Evolutionary conservation across 257 asterid genomes (phyloP).

Genomic region (Henckelia pumila): DNA sequence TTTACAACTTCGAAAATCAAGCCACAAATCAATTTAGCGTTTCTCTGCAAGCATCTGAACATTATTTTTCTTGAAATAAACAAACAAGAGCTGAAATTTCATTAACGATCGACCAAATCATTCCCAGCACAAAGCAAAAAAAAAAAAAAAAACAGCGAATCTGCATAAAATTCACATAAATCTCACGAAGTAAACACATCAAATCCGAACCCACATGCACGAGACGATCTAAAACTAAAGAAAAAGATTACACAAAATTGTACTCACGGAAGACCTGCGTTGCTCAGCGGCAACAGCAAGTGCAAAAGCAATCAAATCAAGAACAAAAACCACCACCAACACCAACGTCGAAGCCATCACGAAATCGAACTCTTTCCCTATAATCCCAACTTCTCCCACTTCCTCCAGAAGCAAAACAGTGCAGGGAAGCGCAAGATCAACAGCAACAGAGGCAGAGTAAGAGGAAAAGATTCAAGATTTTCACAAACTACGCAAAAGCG

Average conservation of each 20-base stretch:
- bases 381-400: not conserved
- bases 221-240: not conserved
- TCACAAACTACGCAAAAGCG: too few relatives aligned
- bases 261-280: conserved; percentile 48
- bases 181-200: not conserved
- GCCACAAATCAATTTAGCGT: too few relatives aligned
- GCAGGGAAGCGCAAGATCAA: not conserved
- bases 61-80: too few relatives aligned
- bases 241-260: not conserved
- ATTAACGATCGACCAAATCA: too few relatives aligned
- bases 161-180: not conserved
- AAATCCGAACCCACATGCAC: not conserved
- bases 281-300: conserved; percentile 68
- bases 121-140: too few relatives aligned
- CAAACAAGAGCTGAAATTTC: too few relatives aligned
- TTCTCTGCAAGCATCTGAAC: too few relatives aligned
- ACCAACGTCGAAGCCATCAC: conserved; percentile 49
- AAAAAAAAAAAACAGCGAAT: too few relatives aligned
- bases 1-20: too few relatives aligned
- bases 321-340: conserved; percentile 40
- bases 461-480: not conserved
- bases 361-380: not conserved
- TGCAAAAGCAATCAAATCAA: conserved; percentile 60
- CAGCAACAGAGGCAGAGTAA: not conserved
- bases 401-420: not conserved